These are phyloP conservation scores for Lasiodiplodia sp. DNA, from an alignment of 2,329 filamentous ascomycete genomes.

Conservation along the genomic window DNA sequence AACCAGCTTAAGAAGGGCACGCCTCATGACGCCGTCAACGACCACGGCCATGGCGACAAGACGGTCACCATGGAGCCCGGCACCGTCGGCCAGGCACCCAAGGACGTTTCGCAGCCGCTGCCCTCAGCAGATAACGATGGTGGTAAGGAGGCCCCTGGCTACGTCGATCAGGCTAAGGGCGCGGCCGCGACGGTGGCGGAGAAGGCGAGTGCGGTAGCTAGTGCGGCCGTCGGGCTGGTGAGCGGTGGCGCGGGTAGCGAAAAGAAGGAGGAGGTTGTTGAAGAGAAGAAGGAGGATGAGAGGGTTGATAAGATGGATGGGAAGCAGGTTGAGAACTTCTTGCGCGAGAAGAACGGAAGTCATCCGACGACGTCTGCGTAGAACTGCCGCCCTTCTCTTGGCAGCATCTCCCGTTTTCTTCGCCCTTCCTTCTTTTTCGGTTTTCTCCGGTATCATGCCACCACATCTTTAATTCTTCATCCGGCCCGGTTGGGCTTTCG, in stretches of 20 bases:
- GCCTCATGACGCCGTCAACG: conserved; percentile 47
- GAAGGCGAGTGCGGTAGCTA: conserved; percentile 40
- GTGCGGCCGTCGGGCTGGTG: conserved; percentile 42
- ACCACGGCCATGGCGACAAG: conserved; percentile 54
- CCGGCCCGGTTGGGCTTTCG: background rate
- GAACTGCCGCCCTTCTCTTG: background rate
- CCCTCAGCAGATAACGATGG: conserved; percentile 36
- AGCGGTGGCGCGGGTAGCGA: conserved; percentile 32
- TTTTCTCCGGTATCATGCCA: background rate
- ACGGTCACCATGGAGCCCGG: conserved; percentile 56
- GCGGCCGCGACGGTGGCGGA: conserved; percentile 42
- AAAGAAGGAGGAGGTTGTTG: conserved; percentile 11
- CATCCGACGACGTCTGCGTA: background rate
- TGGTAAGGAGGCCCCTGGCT: conserved; percentile 40
- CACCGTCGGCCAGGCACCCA: conserved; percentile 58
- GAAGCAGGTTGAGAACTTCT: conserved; percentile 42
- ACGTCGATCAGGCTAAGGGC: conserved; percentile 54
- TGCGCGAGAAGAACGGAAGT: conserved; percentile 39
- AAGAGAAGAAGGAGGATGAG: conserved; percentile 33
- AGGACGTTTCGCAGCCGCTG: conserved; percentile 45
- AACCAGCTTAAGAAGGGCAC: conserved; percentile 53
- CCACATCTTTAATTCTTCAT: background rate
- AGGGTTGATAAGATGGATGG: conserved; percentile 41
- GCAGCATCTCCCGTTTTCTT: background rate
- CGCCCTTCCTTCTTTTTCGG: background rate